These are phyloP conservation scores for Vitis cinerea DNA, from an alignment of 164 flowering plant genomes.

Conservation along the genomic window DNA sequence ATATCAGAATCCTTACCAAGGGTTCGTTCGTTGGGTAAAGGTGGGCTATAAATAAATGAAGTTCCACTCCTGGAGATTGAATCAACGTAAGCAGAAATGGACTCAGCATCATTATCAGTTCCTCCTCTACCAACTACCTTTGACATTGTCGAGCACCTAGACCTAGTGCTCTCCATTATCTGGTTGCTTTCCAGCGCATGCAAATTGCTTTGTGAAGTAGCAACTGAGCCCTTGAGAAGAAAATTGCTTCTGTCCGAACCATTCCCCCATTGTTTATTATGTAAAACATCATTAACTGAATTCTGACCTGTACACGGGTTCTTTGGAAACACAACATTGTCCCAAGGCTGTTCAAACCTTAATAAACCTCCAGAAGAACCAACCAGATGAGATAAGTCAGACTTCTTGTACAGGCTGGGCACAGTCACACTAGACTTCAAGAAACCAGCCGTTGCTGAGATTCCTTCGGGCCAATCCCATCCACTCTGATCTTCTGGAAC, in stretches of 20 bases:
- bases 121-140: slow-evolving; percentile 15
- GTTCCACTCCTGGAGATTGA: slow-evolving; percentile 20
- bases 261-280: slow-evolving; percentile 20
- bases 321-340: slow-evolving; percentile 18
- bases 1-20: slow-evolving; percentile 18
- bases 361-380: slow-evolving; percentile 27
- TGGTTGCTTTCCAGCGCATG: slow-evolving; percentile 18
- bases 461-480: slow-evolving; percentile 77
- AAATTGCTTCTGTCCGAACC: slow-evolving; percentile 18
- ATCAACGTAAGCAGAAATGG: slow-evolving; percentile 27
- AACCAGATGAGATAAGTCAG: slow-evolving; percentile 24
- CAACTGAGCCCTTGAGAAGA: slow-evolving; percentile 19
- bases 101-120: slow-evolving; percentile 24
- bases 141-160: slow-evolving; percentile 21
- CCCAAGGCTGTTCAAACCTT: slow-evolving; percentile 23
- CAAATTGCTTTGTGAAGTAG: slow-evolving; percentile 17
- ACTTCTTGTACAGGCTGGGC: slow-evolving; percentile 22
- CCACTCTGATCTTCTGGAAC: slow-evolving; percentile 60
- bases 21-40: slow-evolving; percentile 19
- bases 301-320: slow-evolving; percentile 13
- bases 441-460: slow-evolving; percentile 38
- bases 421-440: slow-evolving; percentile 20
- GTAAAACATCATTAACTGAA: slow-evolving; percentile 13
- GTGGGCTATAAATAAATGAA: slow-evolving; percentile 14
- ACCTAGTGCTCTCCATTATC: slow-evolving; percentile 14